Percentiles rank a stretch among this genome's conserved stretches.
Conservation (phyloP, 108 stramenopile genomes). For the Asterionellopsis glacialis region DNA sequence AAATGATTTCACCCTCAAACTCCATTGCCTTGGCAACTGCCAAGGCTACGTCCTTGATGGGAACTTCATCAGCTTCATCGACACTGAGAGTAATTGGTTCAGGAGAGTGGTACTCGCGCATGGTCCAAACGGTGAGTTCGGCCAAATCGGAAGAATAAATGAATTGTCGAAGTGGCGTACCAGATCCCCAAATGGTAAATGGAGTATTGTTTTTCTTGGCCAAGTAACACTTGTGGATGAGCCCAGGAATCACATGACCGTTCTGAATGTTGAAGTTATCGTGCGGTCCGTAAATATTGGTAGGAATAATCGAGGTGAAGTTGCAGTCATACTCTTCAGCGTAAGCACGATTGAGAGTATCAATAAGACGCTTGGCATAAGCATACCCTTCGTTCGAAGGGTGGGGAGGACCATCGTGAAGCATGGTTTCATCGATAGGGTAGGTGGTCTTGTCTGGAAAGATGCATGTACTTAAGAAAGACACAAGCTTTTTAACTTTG, state of each 20-base stretch:
- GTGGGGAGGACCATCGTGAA: conserved; percentile 98
- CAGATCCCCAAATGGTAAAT: conserved; percentile 95
- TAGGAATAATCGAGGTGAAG: conserved; percentile 97
- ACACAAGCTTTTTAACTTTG: conserved; percentile 96
- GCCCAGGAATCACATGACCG: conserved; percentile 98
- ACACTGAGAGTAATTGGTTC: conserved; percentile 93
- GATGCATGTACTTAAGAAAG: conserved; percentile 96
- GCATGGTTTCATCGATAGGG: conserved; percentile 99
- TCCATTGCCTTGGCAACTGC: conserved; percentile 93
- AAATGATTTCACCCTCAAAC: conserved; percentile 85
- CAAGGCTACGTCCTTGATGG: conserved; percentile 92
- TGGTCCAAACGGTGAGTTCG: conserved; percentile 93
- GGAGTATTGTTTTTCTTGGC: conserved; percentile 89
- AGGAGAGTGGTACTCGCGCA: conserved; percentile 89
- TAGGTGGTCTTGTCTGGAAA: conserved; percentile 99
- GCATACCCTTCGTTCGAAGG: conserved; percentile 96
- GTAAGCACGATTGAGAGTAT: conserved; percentile 98
- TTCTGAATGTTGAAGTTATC: conserved; percentile 94
- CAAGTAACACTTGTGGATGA: conserved; percentile 97
- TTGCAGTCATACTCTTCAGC: conserved; percentile 95
- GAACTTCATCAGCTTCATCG: conserved; percentile 91
- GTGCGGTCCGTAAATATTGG: conserved; percentile 95
- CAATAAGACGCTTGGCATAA: conserved; percentile 98
- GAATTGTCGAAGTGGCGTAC: conserved; percentile 95
- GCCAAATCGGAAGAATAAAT: conserved; percentile 94